Conservation (phyloP, 1,139 yeast genomes). For the Zygosaccharomyces sapae region DNA sequence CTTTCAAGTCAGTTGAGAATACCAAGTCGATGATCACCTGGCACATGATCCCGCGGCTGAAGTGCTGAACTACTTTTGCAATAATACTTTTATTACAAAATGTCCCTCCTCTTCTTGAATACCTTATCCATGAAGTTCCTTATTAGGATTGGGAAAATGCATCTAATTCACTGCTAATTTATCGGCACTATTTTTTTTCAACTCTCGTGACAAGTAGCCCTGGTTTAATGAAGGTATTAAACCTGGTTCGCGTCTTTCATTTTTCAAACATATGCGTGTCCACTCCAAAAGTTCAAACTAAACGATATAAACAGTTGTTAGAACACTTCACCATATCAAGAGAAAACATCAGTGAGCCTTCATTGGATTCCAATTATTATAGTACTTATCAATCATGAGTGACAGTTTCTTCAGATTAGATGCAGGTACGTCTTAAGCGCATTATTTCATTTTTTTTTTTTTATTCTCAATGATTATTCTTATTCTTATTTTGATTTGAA, state of each 20-base stretch:
- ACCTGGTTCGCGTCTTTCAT: background rate
- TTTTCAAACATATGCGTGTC: slow-evolving; percentile 1
- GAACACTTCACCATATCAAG: background rate
- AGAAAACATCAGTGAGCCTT: background rate
- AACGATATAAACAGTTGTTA: background rate
- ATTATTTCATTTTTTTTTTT: background rate
- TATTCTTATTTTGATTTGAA: background rate
- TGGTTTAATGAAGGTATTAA: background rate
- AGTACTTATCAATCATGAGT: slow-evolving; percentile 26
- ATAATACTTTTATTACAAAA: no score
- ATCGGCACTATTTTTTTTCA: no score
- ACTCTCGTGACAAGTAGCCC: background rate
- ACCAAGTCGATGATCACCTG: no score
- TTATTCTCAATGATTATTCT: background rate
- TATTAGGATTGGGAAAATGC: no score
- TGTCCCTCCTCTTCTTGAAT: no score
- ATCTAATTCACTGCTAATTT: no score
- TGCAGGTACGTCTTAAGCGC: slow-evolving; percentile 33
- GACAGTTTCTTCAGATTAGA: slow-evolving; percentile 38
- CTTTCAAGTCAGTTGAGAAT: no score
- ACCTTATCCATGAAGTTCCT: no score
- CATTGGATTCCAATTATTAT: background rate
- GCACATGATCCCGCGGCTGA: no score
- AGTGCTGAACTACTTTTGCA: no score
- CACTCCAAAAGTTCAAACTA: background rate